phyloP scores from a whole-genome alignment of 306 rosid species.

The Potentilla sterilis region DNA sequence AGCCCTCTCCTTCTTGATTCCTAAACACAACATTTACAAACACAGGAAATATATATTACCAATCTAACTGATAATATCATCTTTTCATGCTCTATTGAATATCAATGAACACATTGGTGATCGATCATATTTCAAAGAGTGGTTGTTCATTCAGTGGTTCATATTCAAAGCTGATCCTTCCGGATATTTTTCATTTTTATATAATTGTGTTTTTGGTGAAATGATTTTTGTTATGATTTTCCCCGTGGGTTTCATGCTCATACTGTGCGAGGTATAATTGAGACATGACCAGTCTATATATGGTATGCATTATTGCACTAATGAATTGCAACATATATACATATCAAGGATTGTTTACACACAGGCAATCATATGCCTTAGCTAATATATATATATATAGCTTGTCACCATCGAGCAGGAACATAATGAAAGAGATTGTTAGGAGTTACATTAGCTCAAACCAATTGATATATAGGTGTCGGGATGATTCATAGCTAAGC shows the following conservation, averaged over 20 bases:
- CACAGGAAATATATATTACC: not conserved
- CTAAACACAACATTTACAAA: conserved; percentile 17
- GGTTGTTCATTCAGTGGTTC: not conserved
- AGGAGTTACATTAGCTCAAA: not conserved
- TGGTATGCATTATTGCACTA: not conserved
- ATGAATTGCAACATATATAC: not conserved
- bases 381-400: not conserved
- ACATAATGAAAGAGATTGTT: conserved; percentile 7
- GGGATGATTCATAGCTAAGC: not conserved
- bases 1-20: conserved; percentile 23
- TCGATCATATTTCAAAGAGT: not conserved
- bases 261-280: not conserved
- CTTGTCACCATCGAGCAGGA: not conserved
- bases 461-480: not conserved
- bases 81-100: not conserved
- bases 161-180: not conserved
- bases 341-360: not conserved
- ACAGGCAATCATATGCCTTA: not conserved
- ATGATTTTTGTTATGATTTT: not conserved
- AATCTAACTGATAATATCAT: not conserved
- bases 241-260: not conserved
- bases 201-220: not conserved
- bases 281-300: not conserved
- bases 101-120: not conserved
- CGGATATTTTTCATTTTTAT: not conserved